phyloP scores from a whole-genome alignment of 345 rosid species.

The Syzygium aromaticum region DNA sequence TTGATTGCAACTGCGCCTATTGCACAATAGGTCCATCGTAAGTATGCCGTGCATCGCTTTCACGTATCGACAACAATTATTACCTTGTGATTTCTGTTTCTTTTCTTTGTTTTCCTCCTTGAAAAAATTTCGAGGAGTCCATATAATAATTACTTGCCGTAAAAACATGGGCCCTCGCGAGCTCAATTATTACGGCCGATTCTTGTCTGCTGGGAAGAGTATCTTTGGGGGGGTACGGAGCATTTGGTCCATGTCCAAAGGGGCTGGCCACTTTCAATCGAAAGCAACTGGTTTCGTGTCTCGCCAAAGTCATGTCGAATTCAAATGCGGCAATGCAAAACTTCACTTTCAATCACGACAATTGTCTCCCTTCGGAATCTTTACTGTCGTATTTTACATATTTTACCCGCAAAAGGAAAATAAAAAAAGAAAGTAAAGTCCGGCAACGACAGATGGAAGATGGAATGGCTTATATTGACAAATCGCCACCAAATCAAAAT shows the following conservation, averaged over 20 bases:
- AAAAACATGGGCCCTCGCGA: neutral
- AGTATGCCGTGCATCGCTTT: neutral
- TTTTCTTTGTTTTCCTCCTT: neutral
- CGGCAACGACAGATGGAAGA: neutral
- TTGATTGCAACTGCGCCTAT: neutral
- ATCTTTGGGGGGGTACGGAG: neutral
- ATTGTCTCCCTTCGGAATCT: neutral
- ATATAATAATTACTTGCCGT: too few species aligned
- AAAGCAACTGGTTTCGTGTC: neutral
- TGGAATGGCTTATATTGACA: neutral
- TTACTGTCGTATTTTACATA: neutral
- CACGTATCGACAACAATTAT: neutral
- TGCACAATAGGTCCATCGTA: neutral
- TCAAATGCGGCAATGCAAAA: neutral
- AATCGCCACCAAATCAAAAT: neutral
- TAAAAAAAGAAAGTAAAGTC: neutral
- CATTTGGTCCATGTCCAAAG: neutral
- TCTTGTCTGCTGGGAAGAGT: neutral
- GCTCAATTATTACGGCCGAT: neutral
- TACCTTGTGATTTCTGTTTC: neutral
- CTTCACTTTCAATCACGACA: neutral
- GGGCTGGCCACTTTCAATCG: neutral
- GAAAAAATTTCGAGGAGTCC: neutral
- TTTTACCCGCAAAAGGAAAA: too few species aligned
- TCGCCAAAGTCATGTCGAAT: neutral